Evolutionary conservation across 1,284 basidiomycete genomes (phyloP).

Genomic region (Microbotryomycetes sp.): DNA sequence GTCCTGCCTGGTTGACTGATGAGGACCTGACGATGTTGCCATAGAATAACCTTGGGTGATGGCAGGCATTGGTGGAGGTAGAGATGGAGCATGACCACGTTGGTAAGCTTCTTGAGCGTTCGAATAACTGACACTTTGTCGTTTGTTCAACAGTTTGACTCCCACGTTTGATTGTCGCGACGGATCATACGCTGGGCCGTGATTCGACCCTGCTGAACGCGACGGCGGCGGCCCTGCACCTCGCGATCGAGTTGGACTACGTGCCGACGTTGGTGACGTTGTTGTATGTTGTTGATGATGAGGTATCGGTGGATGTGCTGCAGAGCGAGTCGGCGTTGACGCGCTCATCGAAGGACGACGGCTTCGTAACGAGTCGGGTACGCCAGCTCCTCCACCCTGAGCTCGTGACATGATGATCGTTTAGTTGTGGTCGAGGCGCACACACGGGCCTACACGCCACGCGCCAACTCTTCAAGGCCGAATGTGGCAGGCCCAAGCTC

Average conservation of each 20-base stretch:
- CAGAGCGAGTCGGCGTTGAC: not conserved
- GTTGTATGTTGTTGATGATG: too few species aligned
- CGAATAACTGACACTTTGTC: slow-evolving; percentile 38
- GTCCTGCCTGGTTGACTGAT: slow-evolving; percentile 1
- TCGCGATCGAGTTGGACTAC: not conserved
- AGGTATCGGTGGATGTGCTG: not conserved
- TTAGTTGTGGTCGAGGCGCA: too few species aligned
- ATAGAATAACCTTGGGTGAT: not conserved
- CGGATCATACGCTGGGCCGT: not conserved
- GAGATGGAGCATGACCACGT: not conserved
- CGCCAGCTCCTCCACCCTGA: not conserved
- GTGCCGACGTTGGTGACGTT: not conserved
- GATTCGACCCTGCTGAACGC: not conserved
- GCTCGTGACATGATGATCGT: not conserved
- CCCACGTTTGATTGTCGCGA: slow-evolving; percentile 35
- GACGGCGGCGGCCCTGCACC: not conserved
- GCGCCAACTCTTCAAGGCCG: too few species aligned
- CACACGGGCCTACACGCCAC: too few species aligned
- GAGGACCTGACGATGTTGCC: not conserved
- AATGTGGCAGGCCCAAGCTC: too few species aligned
- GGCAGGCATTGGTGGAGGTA: not conserved
- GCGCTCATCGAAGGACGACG: not conserved
- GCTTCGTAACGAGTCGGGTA: not conserved
- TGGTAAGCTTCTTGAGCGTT: not conserved
- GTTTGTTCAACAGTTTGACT: slow-evolving; percentile 38